phyloP scores from a whole-genome alignment of 345 rosid species.

The Reutealis trisperma region DNA sequence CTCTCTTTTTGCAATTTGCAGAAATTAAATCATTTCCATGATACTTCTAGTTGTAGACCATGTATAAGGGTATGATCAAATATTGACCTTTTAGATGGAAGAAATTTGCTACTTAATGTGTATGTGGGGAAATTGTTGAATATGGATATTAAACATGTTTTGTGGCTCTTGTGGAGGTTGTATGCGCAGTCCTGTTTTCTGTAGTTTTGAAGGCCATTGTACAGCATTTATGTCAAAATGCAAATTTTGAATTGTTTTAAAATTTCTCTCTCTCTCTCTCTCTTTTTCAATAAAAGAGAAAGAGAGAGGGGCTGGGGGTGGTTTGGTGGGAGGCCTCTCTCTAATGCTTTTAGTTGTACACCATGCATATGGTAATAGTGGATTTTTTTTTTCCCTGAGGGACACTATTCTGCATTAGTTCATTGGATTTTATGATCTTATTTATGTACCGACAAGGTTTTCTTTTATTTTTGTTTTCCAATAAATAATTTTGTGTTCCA shows the following conservation, averaged over 20 bases:
- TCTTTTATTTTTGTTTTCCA: neutral
- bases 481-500: conserved; percentile 9
- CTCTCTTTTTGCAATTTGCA: neutral
- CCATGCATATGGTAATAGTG: neutral
- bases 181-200: neutral
- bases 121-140: neutral
- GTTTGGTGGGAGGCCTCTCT: too few relatives aligned
- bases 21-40: neutral
- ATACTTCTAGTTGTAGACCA: neutral
- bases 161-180: neutral
- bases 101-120: neutral
- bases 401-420: neutral
- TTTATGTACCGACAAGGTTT: neutral
- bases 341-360: neutral
- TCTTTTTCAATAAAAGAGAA: neutral
- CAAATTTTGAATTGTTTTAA: neutral
- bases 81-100: neutral
- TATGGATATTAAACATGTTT: neutral
- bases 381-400: neutral
- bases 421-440: neutral
- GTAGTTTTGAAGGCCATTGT: neutral
- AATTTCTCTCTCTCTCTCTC: neutral
- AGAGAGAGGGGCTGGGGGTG: too few relatives aligned
- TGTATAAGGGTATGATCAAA: neutral
- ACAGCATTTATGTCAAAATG: neutral